A percentile compares a stretch with the other conserved stretches of the same genome.
Evolutionary conservation across 2,329 filamentous ascomycete genomes (phyloP).

Genomic region (Fusarium vanettenii): DNA sequence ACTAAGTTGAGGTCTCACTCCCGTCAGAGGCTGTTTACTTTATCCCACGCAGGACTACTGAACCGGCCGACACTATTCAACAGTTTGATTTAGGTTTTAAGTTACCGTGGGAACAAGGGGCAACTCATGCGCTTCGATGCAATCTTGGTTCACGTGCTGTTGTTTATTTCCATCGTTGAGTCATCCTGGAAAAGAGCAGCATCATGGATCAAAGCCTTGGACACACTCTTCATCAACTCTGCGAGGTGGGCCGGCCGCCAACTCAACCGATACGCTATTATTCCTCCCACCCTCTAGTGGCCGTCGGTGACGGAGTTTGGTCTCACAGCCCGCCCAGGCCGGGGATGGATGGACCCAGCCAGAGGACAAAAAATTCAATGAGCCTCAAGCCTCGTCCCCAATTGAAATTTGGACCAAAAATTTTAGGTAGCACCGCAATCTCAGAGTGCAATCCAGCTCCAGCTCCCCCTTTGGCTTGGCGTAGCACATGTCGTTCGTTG

Average conservation of each 20-base stretch:
- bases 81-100: slow-evolving; percentile 19
- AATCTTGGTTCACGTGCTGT: slow-evolving; percentile 23
- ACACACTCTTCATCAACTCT: neutral
- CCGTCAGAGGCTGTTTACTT: neutral
- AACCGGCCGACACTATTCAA: neutral
- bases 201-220: neutral
- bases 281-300: neutral
- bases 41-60: neutral
- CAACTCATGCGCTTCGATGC: neutral
- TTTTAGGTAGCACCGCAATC: neutral
- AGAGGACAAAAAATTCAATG: neutral
- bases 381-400: neutral
- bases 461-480: neutral
- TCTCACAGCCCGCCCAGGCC: neutral
- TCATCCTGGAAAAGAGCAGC: neutral
- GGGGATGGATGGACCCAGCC: neutral
- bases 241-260: neutral
- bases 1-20: neutral
- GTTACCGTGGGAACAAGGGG: slow-evolving; percentile 28
- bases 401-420: neutral
- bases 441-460: neutral
- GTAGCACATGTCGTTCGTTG: neutral
- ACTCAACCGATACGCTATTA: neutral
- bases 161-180: neutral
- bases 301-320: neutral